Percentiles rank a stretch among this genome's conserved stretches.
Evolutionary conservation across 2,329 filamentous ascomycete genomes (phyloP).

Genomic region (Penicillium hesseltinei): DNA sequence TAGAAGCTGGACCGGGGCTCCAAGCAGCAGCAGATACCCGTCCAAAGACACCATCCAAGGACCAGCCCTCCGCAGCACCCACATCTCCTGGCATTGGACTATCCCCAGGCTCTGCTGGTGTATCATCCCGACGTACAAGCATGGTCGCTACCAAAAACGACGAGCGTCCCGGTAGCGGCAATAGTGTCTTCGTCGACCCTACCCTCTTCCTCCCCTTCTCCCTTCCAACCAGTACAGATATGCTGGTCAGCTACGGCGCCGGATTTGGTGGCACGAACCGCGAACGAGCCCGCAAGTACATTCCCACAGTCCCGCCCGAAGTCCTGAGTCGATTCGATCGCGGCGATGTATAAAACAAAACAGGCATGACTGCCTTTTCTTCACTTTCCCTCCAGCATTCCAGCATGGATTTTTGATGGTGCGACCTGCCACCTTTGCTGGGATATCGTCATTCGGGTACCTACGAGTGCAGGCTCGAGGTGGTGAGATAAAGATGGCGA

Average conservation of each 20-base stretch:
- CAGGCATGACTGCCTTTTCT: neutral
- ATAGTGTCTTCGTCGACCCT: slow-evolving; percentile 71
- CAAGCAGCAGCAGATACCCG: slow-evolving; percentile 20
- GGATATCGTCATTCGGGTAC: neutral
- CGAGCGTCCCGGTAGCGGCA: slow-evolving; percentile 27
- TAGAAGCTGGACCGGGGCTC: slow-evolving; percentile 14
- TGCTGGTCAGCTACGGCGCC: slow-evolving; percentile 92
- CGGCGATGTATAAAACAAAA: slow-evolving; percentile 21
- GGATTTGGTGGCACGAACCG: slow-evolving; percentile 90
- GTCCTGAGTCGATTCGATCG: slow-evolving; percentile 84
- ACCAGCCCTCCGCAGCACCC: slow-evolving; percentile 16
- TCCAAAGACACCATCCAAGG: slow-evolving; percentile 31
- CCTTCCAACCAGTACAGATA: slow-evolving; percentile 94
- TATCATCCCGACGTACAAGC: slow-evolving; percentile 26
- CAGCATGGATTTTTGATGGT: neutral
- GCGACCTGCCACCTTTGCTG: neutral
- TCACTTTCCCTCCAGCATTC: neutral
- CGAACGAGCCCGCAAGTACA: slow-evolving; percentile 91
- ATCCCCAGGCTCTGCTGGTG: slow-evolving; percentile 25
- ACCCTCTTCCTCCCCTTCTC: slow-evolving; percentile 91
- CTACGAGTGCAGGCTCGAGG: neutral
- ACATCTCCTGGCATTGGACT: slow-evolving; percentile 20
- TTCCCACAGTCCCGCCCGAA: slow-evolving; percentile 89
- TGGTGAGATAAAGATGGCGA: neutral
- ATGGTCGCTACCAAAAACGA: slow-evolving; percentile 22